Conservation (phyloP, 2,329 filamentous ascomycete genomes). For the Aspergillus cejpii region DNA sequence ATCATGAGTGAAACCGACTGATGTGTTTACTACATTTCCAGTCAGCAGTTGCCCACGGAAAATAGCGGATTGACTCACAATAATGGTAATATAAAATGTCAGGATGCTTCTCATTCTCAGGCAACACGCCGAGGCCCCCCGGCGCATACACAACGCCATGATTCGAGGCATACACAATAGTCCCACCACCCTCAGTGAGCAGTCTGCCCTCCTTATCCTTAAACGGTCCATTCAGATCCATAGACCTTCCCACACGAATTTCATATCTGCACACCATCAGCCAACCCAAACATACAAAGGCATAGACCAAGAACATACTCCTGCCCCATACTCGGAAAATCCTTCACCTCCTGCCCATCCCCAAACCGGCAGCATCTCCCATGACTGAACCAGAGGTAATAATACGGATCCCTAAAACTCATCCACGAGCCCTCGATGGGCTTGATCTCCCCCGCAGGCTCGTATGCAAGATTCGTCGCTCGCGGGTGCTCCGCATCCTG, state of each 20-base stretch:
- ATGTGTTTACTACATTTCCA: conserved; percentile 26
- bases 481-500: conserved; percentile 17
- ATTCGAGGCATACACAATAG: conserved; percentile 35
- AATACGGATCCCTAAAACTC: conserved; percentile 31
- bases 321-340: conserved; percentile 23
- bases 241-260: conserved; percentile 34
- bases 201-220: conserved; percentile 24
- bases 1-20: conserved; percentile 22
- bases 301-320: conserved; percentile 23
- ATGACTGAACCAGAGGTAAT: conserved; percentile 38
- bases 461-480: conserved; percentile 25
- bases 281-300: neutral
- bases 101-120: conserved; percentile 16
- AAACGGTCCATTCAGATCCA: conserved; percentile 30
- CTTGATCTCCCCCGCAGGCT: conserved; percentile 16
- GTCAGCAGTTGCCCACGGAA: neutral
- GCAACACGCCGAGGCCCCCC: conserved; percentile 32
- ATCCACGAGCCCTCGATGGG: conserved; percentile 35
- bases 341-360: neutral
- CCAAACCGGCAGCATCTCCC: conserved; percentile 35
- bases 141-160: conserved; percentile 36
- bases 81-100: conserved; percentile 40
- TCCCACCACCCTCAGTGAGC: conserved; percentile 31
- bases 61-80: conserved; percentile 16
- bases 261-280: conserved; percentile 20